Percentiles rank a stretch among this genome's conserved stretches.
phyloP scores from a whole-genome alignment of 805 yeast species.

The Naumovozyma dairenensis region DNA sequence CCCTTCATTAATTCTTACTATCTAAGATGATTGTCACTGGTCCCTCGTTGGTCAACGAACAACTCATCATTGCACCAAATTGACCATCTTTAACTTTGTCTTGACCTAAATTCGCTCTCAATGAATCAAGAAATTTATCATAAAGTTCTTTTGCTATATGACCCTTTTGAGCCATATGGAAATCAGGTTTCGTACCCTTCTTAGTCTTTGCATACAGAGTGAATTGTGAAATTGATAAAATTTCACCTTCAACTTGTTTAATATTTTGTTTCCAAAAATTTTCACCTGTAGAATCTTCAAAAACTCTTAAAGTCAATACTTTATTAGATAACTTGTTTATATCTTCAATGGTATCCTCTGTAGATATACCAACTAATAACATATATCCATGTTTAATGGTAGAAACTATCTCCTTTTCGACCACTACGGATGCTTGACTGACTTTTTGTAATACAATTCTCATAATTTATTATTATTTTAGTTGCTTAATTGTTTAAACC shows the following conservation, averaged over 20 bases:
- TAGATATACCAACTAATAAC: slow-evolving; percentile 76
- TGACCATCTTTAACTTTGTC: slow-evolving; percentile 74
- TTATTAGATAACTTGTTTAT: slow-evolving; percentile 60
- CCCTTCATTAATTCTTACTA: slow-evolving; percentile 39
- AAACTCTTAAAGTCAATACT: slow-evolving; percentile 53
- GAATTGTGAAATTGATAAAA: slow-evolving; percentile 85
- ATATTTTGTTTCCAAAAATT: slow-evolving; percentile 71
- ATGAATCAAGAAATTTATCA: slow-evolving; percentile 39
- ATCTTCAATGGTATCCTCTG: slow-evolving; percentile 67
- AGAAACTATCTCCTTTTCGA: slow-evolving; percentile 60
- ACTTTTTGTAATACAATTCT: slow-evolving; percentile 87
- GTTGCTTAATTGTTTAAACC: not conserved
- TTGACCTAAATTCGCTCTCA: slow-evolving; percentile 45
- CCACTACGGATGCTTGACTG: slow-evolving; percentile 80
- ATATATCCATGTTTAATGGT: slow-evolving; percentile 64
- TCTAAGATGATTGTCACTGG: slow-evolving; percentile 85
- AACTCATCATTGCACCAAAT: slow-evolving; percentile 98
- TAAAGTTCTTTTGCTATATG: slow-evolving; percentile 35
- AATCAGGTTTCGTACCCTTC: slow-evolving; percentile 93
- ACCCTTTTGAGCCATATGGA: slow-evolving; percentile 87
- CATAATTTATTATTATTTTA: slow-evolving; percentile 36
- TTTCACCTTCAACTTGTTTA: slow-evolving; percentile 57
- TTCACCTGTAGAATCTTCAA: slow-evolving; percentile 56
- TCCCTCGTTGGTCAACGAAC: slow-evolving; percentile 78
- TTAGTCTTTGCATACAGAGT: slow-evolving; percentile 77